A percentile compares a stretch with the other conserved stretches of the same genome.
phyloP scores from a whole-genome alignment of 2,329 filamentous ascomycete genomes.

The Kalaharituber pfeilii region DNA sequence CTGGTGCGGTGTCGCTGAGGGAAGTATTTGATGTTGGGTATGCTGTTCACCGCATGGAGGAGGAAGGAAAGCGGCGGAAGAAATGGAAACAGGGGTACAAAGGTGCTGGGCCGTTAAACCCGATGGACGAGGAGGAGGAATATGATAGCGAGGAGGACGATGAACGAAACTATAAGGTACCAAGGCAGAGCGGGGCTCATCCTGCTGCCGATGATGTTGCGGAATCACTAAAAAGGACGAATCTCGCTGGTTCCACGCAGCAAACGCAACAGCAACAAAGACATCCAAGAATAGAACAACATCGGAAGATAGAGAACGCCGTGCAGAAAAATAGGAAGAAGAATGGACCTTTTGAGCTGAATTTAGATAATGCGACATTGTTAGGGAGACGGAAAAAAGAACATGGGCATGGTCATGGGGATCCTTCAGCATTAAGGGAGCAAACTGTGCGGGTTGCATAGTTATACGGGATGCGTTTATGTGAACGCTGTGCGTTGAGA shows the following conservation, averaged over 20 bases:
- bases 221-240: conserved; percentile 70
- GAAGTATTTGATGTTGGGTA: conserved; percentile 99
- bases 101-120: conserved; percentile 42
- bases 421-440: background rate
- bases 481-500: too few relatives aligned
- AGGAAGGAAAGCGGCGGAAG: conserved; percentile 82
- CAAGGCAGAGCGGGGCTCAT: conserved; percentile 42
- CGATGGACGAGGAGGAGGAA: conserved; percentile 48
- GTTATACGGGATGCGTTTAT: too few relatives aligned
- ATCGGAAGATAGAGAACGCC: conserved; percentile 62
- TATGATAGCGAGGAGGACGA: conserved; percentile 35
- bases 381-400: conserved; percentile 50
- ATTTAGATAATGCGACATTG: conserved; percentile 74
- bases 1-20: conserved; percentile 82
- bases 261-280: conserved; percentile 31
- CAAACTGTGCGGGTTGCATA: too few relatives aligned
- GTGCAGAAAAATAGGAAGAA: conserved; percentile 53
- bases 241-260: conserved; percentile 42
- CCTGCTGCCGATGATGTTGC: conserved; percentile 57
- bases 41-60: conserved; percentile 88
- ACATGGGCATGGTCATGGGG: background rate
- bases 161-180: conserved; percentile 36
- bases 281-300: conserved; percentile 43
- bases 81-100: conserved; percentile 57
- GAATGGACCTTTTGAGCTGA: conserved; percentile 79